phyloP scores from a whole-genome alignment of 257 asterid species.

The Leonotis leonurus region DNA sequence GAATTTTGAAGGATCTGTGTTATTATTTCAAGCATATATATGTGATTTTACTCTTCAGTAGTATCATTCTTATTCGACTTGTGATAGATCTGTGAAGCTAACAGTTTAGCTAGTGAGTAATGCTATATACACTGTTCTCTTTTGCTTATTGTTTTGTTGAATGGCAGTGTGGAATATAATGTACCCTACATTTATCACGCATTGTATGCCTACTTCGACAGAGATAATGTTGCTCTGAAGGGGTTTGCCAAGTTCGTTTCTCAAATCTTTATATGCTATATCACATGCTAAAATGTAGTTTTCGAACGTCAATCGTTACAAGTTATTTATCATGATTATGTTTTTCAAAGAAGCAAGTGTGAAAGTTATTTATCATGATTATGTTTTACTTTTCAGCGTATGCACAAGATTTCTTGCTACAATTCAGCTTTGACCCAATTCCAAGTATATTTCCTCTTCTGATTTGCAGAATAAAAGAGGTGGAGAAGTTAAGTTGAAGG shows the following conservation, averaged over 20 bases:
- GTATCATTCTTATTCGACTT: not conserved
- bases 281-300: too few species aligned
- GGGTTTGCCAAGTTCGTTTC: conserved; percentile 50
- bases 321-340: conserved; percentile 14
- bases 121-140: not conserved
- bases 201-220: conserved; percentile 55
- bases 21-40: not conserved
- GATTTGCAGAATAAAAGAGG: conserved; percentile 19
- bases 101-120: not conserved
- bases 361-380: too few species aligned
- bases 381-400: conserved; percentile 11
- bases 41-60: not conserved
- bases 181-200: conserved; percentile 63
- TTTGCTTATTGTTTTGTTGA: conserved; percentile 10
- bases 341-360: conserved; percentile 55
- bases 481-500: conserved; percentile 15
- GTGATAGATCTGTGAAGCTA: not conserved
- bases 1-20: not conserved
- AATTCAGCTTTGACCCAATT: not conserved
- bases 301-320: not conserved
- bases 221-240: conserved; percentile 59
- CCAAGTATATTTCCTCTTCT: not conserved
- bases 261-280: not conserved
- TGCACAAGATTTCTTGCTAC: not conserved
- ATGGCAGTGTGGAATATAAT: conserved; percentile 49